Evolutionary conservation across 495 filamentous ascomycete species (phyloP).

Genomic region (Podospora bellae-mahoneyi): DNA sequence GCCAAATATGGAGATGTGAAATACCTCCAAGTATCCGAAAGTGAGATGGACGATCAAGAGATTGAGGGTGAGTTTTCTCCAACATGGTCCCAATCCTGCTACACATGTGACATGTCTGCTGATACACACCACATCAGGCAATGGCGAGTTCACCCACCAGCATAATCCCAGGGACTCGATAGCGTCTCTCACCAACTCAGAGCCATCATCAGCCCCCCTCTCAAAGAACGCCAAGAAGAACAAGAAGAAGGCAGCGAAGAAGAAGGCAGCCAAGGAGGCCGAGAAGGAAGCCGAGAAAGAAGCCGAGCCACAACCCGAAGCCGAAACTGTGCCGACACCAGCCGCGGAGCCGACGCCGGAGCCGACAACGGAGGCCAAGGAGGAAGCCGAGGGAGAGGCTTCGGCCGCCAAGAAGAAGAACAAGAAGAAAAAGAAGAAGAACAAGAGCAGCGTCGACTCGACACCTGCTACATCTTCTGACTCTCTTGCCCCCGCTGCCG

Average conservation of each 20-base stretch:
- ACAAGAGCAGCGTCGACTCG: slow-evolving; percentile 25
- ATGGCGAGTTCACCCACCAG: slow-evolving; percentile 11
- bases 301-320: slow-evolving; percentile 13
- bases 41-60: slow-evolving; percentile 34
- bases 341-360: slow-evolving; percentile 11
- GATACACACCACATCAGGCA: not conserved
- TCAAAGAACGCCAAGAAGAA: slow-evolving; percentile 32
- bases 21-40: slow-evolving; percentile 33
- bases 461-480: slow-evolving; percentile 12
- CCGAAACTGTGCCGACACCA: slow-evolving; percentile 8
- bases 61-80: slow-evolving; percentile 17
- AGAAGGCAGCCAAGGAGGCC: slow-evolving; percentile 23
- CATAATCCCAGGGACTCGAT: slow-evolving; percentile 10
- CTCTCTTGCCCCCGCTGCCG: slow-evolving; percentile 16
- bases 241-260: slow-evolving; percentile 28
- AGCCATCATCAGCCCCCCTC: slow-evolving; percentile 7
- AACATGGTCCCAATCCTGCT: not conserved
- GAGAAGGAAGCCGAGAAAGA: slow-evolving; percentile 16
- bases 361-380: slow-evolving; percentile 18
- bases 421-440: slow-evolving; percentile 31
- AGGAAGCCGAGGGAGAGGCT: slow-evolving; percentile 14
- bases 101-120: not conserved
- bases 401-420: slow-evolving; percentile 16
- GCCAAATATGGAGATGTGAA: slow-evolving; percentile 40
- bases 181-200: slow-evolving; percentile 15